Base-by-base conservation (phyloP, 2,329 filamentous ascomycete genomes). In the Aspergillus proliferans region DNA sequence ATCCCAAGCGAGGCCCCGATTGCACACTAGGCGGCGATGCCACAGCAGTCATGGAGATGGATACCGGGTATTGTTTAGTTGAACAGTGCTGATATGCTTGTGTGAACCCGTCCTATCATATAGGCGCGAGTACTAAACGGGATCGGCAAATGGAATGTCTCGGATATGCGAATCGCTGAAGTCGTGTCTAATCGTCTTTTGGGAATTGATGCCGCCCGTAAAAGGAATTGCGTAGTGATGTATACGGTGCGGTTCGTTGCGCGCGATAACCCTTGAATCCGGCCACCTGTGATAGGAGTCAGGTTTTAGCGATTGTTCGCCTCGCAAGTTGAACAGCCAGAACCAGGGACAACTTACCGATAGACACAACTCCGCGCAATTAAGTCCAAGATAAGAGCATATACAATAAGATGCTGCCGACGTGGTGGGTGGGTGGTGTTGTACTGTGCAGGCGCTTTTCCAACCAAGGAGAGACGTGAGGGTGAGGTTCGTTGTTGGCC, bases 21-120 rank as follows among this genome's bases (percentile, higher is more conserved):
- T 83, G 80, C 64, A 84, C 80, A 66, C 78, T 80, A 60, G 81
- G 76, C 55, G 80, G 80, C 71, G 80, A 80, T 65, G 81, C 82
- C 65, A 85, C 82, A 64, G 82, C 82, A 75, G 82, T 85, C 81
- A 84, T 84, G 67, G 65, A 68, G 66, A 66, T 66, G 51, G 59
- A 58, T 57, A 43, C 52, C 43, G 43, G 43, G 43, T 45, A 51
- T 46, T 33, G 49, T 57, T 42, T 46, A 52, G 46, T 52, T 38
- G 42, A 49, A 49, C 44, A 46, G 42, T 48, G 51, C 44, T 48
- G 26, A 30, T 43, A 18, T 47, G 43, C 19, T 24, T 26, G 46
- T 47, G 24, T 24, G 21, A 43, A 33, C 42, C 41, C 47, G 39
- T 45, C 46, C 40, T 56, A 53, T 59, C 45, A 47, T 47, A 53